A percentile compares a stretch with the other conserved stretches of the same genome.
Conservation (phyloP, 768 basidiomycete genomes). For the Suillus placidus region DNA sequence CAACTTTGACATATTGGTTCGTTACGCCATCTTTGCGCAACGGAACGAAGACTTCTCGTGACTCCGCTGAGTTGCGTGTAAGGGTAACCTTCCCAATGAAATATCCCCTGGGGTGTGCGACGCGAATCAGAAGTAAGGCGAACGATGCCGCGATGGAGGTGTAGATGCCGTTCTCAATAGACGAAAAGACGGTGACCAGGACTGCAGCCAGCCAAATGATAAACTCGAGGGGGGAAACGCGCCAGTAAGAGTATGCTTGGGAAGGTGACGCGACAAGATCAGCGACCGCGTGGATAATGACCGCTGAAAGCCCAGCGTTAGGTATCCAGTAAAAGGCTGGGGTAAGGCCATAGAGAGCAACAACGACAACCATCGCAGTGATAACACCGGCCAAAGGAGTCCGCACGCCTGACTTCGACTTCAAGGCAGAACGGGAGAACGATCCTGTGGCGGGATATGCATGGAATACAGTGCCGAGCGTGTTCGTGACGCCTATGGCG, state of each 20-base stretch:
- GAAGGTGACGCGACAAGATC: constrained; percentile 85
- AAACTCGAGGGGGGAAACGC: constrained; percentile 90
- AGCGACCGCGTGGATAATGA: constrained; percentile 93
- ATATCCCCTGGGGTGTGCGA: constrained; percentile 85
- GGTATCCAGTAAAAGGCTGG: constrained; percentile 93
- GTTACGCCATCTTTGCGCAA: constrained; percentile 60
- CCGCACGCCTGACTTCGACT: constrained; percentile 95
- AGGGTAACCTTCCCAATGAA: constrained; percentile 89
- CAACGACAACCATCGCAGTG: constrained; percentile 85
- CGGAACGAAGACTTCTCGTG: constrained; percentile 85
- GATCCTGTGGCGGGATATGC: constrained; percentile 98
- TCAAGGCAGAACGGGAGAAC: constrained; percentile 97
- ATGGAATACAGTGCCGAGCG: constrained; percentile 83
- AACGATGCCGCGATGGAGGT: constrained; percentile 80
- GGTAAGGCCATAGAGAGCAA: constrained; percentile 93
- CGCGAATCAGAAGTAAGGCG: constrained; percentile 78
- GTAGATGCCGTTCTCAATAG: constrained; percentile 93
- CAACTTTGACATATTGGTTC: constrained; percentile 71
- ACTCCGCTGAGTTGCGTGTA: constrained; percentile 32
- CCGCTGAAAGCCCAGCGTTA: constrained; percentile 78
- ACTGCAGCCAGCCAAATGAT: constrained; percentile 88
- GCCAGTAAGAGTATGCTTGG: constrained; percentile 89
- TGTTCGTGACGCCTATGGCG: constrained; percentile 97
- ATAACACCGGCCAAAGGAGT: constrained; percentile 89
- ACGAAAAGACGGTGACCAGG: constrained; percentile 88